Evolutionary conservation across 1,284 basidiomycete species (phyloP).

Genomic region (Ceratobasidium sp.): DNA sequence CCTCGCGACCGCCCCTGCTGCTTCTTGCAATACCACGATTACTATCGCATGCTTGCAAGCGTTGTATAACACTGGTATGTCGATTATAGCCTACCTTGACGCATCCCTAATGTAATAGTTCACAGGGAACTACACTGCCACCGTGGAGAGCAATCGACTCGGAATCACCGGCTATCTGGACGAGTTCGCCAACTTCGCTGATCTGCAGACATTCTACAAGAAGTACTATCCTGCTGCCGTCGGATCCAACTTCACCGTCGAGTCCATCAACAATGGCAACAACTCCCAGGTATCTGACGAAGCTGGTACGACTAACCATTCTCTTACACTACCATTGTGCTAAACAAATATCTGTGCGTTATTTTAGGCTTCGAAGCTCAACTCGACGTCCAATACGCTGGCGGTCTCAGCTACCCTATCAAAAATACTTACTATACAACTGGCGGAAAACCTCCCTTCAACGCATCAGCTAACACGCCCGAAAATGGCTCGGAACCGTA

Average conservation of each 20-base stretch:
- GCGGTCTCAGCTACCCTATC: constrained; percentile 64
- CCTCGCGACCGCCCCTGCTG: constrained; percentile 52
- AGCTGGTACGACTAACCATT: constrained; percentile 4
- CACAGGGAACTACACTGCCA: constrained; percentile 32
- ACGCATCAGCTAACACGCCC: constrained; percentile 61
- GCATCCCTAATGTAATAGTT: too few species aligned
- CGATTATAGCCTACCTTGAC: background rate
- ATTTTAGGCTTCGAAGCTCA: constrained; percentile 72
- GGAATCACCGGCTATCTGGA: constrained; percentile 66
- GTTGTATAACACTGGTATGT: constrained; percentile 63
- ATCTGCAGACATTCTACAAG: constrained; percentile 67
- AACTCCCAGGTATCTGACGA: constrained; percentile 39
- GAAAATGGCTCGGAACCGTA: constrained; percentile 76
- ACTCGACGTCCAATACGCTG: constrained; percentile 70
- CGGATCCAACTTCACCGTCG: constrained; percentile 61
- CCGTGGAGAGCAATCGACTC: constrained; percentile 22
- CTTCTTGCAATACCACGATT: constrained; percentile 62
- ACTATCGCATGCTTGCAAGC: constrained; percentile 62
- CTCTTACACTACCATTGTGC: too few species aligned
- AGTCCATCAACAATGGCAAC: constrained; percentile 64
- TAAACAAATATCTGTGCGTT: constrained; percentile 15
- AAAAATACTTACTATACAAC: constrained; percentile 72
- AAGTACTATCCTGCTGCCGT: constrained; percentile 65
- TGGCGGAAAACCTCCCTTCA: constrained; percentile 71
- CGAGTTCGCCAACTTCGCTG: constrained; percentile 68